phyloP scores from a whole-genome alignment of 1,284 basidiomycete species.

The Cutaneotrichosporon cutaneum region DNA sequence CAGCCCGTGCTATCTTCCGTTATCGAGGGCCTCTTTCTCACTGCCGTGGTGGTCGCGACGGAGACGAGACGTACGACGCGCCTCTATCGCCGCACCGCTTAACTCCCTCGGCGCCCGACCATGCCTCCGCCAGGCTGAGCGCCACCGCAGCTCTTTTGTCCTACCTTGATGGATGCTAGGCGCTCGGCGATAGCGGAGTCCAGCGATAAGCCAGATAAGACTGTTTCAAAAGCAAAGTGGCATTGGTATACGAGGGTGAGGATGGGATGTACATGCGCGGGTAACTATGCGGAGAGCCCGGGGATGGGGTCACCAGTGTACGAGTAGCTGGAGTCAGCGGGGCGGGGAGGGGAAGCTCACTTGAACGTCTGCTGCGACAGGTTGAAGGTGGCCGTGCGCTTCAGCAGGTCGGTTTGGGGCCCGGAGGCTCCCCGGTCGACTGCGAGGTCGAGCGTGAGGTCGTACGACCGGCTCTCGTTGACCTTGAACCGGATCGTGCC shows the following conservation, averaged over 20 bases:
- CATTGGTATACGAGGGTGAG: background rate
- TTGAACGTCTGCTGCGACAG: conserved; percentile 52
- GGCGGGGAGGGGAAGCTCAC: conserved; percentile 28
- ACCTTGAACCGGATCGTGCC: conserved; percentile 43
- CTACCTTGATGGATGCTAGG: too few species aligned
- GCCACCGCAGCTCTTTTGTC: too few species aligned
- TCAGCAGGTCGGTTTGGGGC: conserved; percentile 34
- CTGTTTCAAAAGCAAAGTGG: background rate
- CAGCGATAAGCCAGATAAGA: background rate
- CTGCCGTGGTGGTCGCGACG: too few species aligned
- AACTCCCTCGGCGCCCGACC: too few species aligned
- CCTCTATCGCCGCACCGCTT: too few species aligned
- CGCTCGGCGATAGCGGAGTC: too few species aligned
- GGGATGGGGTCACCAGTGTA: conserved; percentile 23
- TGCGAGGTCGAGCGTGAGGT: conserved; percentile 44
- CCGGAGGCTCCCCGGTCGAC: conserved; percentile 35
- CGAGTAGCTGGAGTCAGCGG: conserved; percentile 25
- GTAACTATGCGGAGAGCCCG: background rate
- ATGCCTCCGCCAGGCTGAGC: too few species aligned
- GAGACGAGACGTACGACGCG: too few species aligned
- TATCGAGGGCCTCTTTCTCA: too few species aligned
- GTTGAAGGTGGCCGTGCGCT: conserved; percentile 40
- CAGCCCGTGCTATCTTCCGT: too few species aligned
- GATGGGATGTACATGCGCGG: background rate
- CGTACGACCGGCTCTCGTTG: conserved; percentile 50